A percentile compares a stretch with the other conserved stretches of the same genome.
Conservation (phyloP, 129 eudicot genomes). For the Artemisia argyi region DNA sequence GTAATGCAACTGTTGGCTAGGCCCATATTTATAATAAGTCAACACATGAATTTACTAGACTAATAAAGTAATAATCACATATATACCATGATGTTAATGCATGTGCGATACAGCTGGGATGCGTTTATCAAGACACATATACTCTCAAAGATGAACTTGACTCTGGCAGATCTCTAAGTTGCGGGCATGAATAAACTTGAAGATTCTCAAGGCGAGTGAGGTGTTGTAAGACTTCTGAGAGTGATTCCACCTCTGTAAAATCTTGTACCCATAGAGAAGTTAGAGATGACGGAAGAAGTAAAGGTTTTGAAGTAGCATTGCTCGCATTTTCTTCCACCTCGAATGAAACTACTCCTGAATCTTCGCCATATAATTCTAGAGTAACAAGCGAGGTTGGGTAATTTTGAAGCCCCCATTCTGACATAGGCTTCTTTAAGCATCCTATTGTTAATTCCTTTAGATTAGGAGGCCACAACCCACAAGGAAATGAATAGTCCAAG, state of each 20-base stretch:
- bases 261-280: no score
- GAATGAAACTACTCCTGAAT: neutral
- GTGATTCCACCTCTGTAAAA: neutral
- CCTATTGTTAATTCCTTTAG: neutral
- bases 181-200: neutral
- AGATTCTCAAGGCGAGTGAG: neutral
- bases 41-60: no score
- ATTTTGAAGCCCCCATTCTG: neutral
- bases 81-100: no score
- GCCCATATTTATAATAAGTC: no score
- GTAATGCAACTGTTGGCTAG: no score
- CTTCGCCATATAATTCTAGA: neutral
- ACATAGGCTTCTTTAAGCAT: neutral
- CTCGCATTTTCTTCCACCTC: neutral
- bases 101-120: no score
- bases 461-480: neutral
- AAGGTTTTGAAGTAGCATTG: no score
- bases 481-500: neutral
- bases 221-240: slow-evolving; percentile 1
- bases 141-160: no score
- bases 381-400: neutral
- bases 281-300: no score
- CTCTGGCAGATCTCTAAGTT: neutral
- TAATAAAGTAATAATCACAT: no score
- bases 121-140: no score